phyloP scores from a whole-genome alignment of 106 monocot genomes.

The Acanthochlamys bracteata region DNA sequence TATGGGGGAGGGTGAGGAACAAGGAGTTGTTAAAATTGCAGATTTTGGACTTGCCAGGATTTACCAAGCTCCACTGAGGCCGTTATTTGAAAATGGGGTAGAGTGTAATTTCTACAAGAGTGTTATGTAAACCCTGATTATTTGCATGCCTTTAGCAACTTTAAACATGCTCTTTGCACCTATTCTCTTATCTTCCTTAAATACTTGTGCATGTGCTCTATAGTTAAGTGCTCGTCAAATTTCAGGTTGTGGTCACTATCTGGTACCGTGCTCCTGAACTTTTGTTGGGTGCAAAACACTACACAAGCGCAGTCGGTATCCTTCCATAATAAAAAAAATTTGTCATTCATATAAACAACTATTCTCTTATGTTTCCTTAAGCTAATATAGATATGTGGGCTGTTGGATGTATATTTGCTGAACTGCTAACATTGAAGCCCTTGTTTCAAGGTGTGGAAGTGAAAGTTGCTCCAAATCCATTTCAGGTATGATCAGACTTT shows the following conservation, averaged over 20 bases:
- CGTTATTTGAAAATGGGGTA: conserved; percentile 96
- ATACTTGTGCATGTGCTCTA: too few relatives aligned
- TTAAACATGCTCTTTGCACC: too few relatives aligned
- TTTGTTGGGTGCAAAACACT: conserved; percentile 93
- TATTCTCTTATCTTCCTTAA: too few relatives aligned
- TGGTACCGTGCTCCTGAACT: conserved; percentile 99
- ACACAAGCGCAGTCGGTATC: conserved; percentile 99
- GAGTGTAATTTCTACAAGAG: neutral
- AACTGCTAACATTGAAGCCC: conserved; percentile 86
- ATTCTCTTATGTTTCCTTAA: conserved; percentile 19
- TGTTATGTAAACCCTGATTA: too few relatives aligned
- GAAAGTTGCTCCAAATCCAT: conserved; percentile 84
- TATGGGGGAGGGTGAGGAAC: conserved; percentile 97
- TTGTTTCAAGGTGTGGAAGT: conserved; percentile 97
- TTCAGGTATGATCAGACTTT: conserved; percentile 46
- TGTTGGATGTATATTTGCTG: conserved; percentile 97
- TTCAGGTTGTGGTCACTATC: conserved; percentile 95
- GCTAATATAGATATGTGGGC: conserved; percentile 89
- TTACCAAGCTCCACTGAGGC: conserved; percentile 98
- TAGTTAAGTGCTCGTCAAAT: conserved; percentile 2
- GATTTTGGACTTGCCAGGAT: conserved; percentile 99
- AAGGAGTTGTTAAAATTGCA: conserved; percentile 96
- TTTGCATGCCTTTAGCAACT: too few relatives aligned
- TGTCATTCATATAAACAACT: too few relatives aligned
- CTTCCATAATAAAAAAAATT: too few relatives aligned